phyloP scores from a whole-genome alignment of 106 monocot genomes.

The Acanthochlamys bracteata region DNA sequence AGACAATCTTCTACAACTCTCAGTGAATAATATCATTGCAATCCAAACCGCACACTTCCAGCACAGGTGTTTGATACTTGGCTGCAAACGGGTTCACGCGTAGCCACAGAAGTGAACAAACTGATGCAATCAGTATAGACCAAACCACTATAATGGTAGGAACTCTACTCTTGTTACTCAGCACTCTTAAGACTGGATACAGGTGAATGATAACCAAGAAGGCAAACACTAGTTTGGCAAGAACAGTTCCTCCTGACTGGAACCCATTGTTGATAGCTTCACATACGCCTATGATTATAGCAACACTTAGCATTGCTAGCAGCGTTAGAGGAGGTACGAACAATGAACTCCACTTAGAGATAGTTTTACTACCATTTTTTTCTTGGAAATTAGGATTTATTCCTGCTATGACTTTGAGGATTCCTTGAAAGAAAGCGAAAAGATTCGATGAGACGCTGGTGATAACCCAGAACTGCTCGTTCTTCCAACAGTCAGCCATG shows the following conservation, averaged over 20 bases:
- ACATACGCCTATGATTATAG: neutral
- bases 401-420: constrained; percentile 2
- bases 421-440: neutral
- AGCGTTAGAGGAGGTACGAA: neutral
- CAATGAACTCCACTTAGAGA: neutral
- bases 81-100: neutral
- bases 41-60: constrained; percentile 1
- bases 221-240: neutral
- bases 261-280: neutral
- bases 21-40: neutral
- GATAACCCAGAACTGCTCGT: constrained; percentile 6
- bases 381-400: neutral
- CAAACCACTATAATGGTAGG: neutral
- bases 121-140: constrained; percentile 1
- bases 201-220: constrained; percentile 2
- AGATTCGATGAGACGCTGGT: neutral
- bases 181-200: neutral
- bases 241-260: neutral
- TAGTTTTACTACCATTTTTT: neutral
- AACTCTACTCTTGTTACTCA: neutral
- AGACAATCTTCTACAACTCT: too few species aligned
- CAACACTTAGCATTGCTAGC: neutral
- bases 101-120: neutral
- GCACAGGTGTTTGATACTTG: neutral
- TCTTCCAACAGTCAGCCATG: neutral